Evolutionary conservation across 345 rosid species (phyloP), one percentile per base, ranked within the genome.

Genomic region (Salix purpurea): DNA sequence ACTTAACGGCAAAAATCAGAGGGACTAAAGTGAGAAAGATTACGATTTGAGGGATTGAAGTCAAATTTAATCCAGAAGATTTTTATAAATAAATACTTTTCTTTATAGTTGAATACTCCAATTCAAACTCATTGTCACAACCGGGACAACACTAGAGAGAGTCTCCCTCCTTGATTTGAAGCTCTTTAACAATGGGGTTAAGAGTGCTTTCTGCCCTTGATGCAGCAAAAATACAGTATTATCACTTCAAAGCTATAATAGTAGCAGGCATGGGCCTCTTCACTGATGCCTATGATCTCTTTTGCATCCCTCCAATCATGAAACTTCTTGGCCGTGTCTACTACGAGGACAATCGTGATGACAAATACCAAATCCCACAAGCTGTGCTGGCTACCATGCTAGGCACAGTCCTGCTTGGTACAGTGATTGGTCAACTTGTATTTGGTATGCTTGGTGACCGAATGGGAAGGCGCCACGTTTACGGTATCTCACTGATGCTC

Each of bases 261-360:
- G 62, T 90, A n/a, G 90, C 93, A 9, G 90, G 91, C 6, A 88
- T 90, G 91, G 94, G 94, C 0, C 86, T 90, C 70, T 90, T 90
- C 86, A 84, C 84, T 19, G 94, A 88, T 60, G 85, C 91, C 13
- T 90, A 90, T 52, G 91, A 88, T 60, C 88, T 90, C 84, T 88
- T 90, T 79, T 88, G 94, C 74, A 77, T 90, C 78, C 83, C 94
- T 12, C 84, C 87, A 0, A 82, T 90, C 73, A 67, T 82, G 32
- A 80, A 54, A 2, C 82, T 90, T 18, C 74, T 90, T 23, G 86
- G 83, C n/a, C 72, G 83, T n/a, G 76, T 87, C 16, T 88, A 90
- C 82, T 87, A 87, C 85, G 68, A 19, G 1, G 0, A 48, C 18
- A 8, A 6, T 34, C 7, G 28, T 9, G 28, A 0, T 1, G 48